phyloP scores from a whole-genome alignment of 2,329 filamentous ascomycete genomes.

The Verticillium nubilum region DNA sequence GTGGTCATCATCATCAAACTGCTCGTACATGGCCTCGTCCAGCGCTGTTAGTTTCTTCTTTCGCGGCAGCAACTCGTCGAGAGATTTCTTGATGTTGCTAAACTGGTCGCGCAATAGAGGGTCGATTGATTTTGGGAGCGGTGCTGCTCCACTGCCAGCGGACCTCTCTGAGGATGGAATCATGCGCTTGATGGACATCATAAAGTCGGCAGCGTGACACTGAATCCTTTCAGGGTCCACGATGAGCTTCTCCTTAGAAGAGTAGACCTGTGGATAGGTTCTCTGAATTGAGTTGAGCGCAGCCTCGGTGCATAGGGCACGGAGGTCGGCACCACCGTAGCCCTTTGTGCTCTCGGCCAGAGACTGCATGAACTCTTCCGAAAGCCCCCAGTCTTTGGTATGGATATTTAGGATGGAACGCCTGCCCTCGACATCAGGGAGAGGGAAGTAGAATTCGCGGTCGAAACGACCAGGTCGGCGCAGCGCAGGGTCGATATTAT shows the following conservation, averaged over 20 bases:
- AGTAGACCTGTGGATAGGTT: constrained; percentile 94
- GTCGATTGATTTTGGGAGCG: constrained; percentile 73
- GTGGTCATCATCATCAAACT: constrained; percentile 73
- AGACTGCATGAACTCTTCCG: constrained; percentile 72
- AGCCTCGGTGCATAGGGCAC: constrained; percentile 92
- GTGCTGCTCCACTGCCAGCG: constrained; percentile 74
- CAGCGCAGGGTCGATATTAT: constrained; percentile 94
- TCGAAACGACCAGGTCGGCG: constrained; percentile 92
- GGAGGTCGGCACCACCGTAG: constrained; percentile 91
- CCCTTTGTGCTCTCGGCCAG: constrained; percentile 89
- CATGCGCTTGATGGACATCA: constrained; percentile 94
- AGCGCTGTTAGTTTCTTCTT: constrained; percentile 84
- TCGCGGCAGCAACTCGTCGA: constrained; percentile 75
- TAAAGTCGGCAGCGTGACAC: constrained; percentile 90
- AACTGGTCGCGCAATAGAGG: constrained; percentile 75
- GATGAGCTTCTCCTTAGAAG: constrained; percentile 79
- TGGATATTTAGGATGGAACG: constrained; percentile 91
- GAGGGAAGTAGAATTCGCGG: constrained; percentile 94
- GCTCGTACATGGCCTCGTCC: constrained; percentile 89
- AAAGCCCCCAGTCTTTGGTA: constrained; percentile 86
- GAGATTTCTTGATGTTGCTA: constrained; percentile 56
- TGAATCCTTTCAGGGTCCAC: constrained; percentile 82
- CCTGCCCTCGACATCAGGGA: constrained; percentile 75
- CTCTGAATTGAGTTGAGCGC: constrained; percentile 93
- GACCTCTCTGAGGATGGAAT: constrained; percentile 91